A percentile compares a stretch with the other conserved stretches of the same genome.
phyloP scores from a whole-genome alignment of 441 rosid species.

The Rhodomyrtus psidioides region DNA sequence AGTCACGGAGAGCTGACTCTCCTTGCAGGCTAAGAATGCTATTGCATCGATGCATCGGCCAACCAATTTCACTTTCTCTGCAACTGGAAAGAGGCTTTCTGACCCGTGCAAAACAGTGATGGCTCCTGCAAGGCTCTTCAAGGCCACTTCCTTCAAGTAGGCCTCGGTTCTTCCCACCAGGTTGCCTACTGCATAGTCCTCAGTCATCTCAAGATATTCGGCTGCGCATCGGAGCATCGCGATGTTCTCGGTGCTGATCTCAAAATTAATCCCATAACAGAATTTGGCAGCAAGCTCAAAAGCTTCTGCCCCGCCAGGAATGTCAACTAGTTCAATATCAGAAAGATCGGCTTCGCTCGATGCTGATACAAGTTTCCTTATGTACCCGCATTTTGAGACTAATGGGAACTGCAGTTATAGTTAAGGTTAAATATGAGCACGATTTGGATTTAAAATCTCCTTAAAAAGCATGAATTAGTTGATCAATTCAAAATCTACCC shows the following conservation, averaged over 20 bases:
- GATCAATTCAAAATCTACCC: neutral
- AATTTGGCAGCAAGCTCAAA: slow-evolving; percentile 62
- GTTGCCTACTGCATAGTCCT: slow-evolving; percentile 49
- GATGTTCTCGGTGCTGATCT: slow-evolving; percentile 52
- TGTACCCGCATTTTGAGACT: slow-evolving; percentile 48
- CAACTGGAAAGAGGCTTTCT: slow-evolving; percentile 34
- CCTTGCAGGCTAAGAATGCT: slow-evolving; percentile 62
- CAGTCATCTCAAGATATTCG: slow-evolving; percentile 67
- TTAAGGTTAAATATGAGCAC: neutral
- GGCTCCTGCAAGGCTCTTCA: slow-evolving; percentile 61
- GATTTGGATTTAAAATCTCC: neutral
- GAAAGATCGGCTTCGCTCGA: slow-evolving; percentile 39
- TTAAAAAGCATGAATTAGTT: neutral
- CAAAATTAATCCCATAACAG: slow-evolving; percentile 74
- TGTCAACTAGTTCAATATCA: slow-evolving; percentile 30
- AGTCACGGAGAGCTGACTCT: slow-evolving; percentile 48
- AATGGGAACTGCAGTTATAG: slow-evolving; percentile 46
- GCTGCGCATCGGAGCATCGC: slow-evolving; percentile 53
- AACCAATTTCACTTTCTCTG: slow-evolving; percentile 58
- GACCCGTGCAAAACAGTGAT: slow-evolving; percentile 46
- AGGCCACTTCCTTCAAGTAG: slow-evolving; percentile 67
- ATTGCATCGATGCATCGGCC: slow-evolving; percentile 54
- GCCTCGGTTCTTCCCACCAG: slow-evolving; percentile 48
- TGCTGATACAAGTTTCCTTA: slow-evolving; percentile 44
- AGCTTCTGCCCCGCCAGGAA: slow-evolving; percentile 58